Conservation (phyloP, 2,329 filamentous ascomycete species). For the Colletotrichum karsti region DNA sequence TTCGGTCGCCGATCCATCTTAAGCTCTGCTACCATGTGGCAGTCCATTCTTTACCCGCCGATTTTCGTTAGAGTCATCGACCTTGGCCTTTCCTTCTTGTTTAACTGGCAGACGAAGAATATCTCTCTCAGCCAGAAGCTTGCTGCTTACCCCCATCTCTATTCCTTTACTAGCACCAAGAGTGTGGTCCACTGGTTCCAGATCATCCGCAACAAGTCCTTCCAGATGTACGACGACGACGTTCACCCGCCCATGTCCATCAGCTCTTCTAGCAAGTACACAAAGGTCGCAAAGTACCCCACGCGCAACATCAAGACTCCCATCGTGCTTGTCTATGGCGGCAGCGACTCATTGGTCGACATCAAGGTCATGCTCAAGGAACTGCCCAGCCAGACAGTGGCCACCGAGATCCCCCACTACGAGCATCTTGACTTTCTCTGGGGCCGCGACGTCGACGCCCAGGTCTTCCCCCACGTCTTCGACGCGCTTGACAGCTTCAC, state of each 20-base stretch:
- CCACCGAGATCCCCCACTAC: slow-evolving; percentile 88
- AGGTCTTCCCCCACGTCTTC: slow-evolving; percentile 92
- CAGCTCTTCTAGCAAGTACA: slow-evolving; percentile 80
- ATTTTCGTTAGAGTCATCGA: slow-evolving; percentile 93
- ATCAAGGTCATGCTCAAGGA: slow-evolving; percentile 93
- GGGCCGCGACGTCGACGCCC: slow-evolving; percentile 83
- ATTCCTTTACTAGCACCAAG: slow-evolving; percentile 96
- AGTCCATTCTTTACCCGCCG: slow-evolving; percentile 92
- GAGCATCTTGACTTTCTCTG: slow-evolving; percentile 98
- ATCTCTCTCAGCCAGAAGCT: slow-evolving; percentile 90
- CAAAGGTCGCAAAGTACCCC: slow-evolving; percentile 95
- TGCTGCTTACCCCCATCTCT: slow-evolving; percentile 93
- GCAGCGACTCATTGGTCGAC: slow-evolving; percentile 91
- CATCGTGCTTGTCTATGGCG: slow-evolving; percentile 92
- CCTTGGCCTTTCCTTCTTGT: slow-evolving; percentile 80
- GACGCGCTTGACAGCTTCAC: slow-evolving; percentile 82
- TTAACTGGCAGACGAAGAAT: slow-evolving; percentile 88
- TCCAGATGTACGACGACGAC: slow-evolving; percentile 99
- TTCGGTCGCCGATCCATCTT: slow-evolving; percentile 93
- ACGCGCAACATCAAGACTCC: slow-evolving; percentile 97
- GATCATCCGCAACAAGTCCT: slow-evolving; percentile 94
- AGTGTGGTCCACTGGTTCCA: slow-evolving; percentile 99
- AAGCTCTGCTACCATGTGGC: slow-evolving; percentile 95
- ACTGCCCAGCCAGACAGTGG: slow-evolving; percentile 83
- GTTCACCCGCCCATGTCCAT: slow-evolving; percentile 80